Conservation (phyloP, 179 eudicot genomes). For the Camellia oleifera region DNA sequence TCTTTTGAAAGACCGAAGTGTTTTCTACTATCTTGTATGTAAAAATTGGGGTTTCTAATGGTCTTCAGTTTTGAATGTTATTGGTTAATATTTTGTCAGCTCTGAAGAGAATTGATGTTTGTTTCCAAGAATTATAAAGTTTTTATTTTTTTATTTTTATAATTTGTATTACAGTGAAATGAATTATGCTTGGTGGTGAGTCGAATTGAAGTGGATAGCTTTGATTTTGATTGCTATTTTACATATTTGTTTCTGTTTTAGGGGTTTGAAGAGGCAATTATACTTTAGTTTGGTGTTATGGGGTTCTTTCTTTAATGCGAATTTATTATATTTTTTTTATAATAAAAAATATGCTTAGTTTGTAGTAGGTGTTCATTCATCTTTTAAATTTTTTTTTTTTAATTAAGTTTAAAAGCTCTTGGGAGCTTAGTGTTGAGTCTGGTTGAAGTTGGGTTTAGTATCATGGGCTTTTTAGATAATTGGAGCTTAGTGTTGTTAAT, state of each 20-base stretch:
- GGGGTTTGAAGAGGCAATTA: slow-evolving; percentile 6
- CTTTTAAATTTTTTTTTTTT: too few species aligned
- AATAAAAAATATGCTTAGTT: too few species aligned
- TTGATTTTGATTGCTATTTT: neutral
- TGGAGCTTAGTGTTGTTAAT: neutral
- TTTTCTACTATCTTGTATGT: too few species aligned
- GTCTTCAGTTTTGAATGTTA: too few species aligned
- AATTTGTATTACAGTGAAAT: neutral
- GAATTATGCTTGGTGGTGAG: slow-evolving; percentile 12
- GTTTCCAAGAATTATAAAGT: neutral
- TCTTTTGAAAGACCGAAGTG: too few species aligned
- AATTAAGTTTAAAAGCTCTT: neutral
- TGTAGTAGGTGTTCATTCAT: too few species aligned
- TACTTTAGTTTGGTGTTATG: neutral
- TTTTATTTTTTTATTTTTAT: neutral
- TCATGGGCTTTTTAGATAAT: neutral
- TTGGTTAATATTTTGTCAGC: too few species aligned
- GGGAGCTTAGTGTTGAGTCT: neutral
- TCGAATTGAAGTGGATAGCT: neutral
- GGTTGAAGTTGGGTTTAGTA: neutral
- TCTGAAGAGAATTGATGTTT: too few species aligned
- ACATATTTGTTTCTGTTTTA: slow-evolving; percentile 4
- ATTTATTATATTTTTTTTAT: too few species aligned
- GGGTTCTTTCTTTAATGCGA: too few species aligned
- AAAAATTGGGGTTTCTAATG: too few species aligned